A percentile compares a stretch with the other conserved stretches of the same genome.
Conservation (phyloP, 106 monocot genomes). For the Acanthochlamys bracteata region DNA sequence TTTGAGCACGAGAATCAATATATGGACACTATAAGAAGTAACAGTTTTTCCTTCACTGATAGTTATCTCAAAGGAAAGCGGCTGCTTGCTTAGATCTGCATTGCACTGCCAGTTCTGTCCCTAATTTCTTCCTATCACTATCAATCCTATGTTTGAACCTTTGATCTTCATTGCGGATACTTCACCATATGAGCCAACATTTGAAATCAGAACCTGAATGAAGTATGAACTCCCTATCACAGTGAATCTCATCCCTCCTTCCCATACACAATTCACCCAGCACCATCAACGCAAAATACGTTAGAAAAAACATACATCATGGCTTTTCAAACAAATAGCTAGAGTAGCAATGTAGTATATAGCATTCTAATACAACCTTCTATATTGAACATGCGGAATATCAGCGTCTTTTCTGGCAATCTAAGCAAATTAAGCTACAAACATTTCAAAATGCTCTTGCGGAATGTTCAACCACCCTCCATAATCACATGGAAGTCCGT, state of each 20-base stretch:
- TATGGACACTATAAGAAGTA: slow-evolving; percentile 32
- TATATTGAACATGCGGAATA: slow-evolving; percentile 68
- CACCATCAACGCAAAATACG: too few species aligned
- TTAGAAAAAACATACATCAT: neutral
- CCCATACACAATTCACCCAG: slow-evolving; percentile 32
- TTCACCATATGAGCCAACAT: slow-evolving; percentile 34
- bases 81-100: slow-evolving; percentile 25
- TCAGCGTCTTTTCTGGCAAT: slow-evolving; percentile 50
- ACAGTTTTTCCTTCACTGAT: slow-evolving; percentile 23
- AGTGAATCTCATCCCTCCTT: slow-evolving; percentile 39
- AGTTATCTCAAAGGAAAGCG: slow-evolving; percentile 47
- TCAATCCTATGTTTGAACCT: slow-evolving; percentile 47
- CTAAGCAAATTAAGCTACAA: slow-evolving; percentile 29
- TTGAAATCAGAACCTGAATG: slow-evolving; percentile 34
- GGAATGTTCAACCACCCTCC: slow-evolving; percentile 94
- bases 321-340: neutral
- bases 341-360: neutral
- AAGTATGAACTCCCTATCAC: slow-evolving; percentile 35
- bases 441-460: slow-evolving; percentile 66
- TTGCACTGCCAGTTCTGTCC: slow-evolving; percentile 61
- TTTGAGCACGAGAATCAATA: neutral
- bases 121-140: slow-evolving; percentile 55
- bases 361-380: slow-evolving; percentile 30
- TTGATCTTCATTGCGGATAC: slow-evolving; percentile 38
- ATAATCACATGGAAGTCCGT: slow-evolving; percentile 51